Evolutionary conservation across 306 rosid species (phyloP).

Genomic region (Rubus idaeus): DNA sequence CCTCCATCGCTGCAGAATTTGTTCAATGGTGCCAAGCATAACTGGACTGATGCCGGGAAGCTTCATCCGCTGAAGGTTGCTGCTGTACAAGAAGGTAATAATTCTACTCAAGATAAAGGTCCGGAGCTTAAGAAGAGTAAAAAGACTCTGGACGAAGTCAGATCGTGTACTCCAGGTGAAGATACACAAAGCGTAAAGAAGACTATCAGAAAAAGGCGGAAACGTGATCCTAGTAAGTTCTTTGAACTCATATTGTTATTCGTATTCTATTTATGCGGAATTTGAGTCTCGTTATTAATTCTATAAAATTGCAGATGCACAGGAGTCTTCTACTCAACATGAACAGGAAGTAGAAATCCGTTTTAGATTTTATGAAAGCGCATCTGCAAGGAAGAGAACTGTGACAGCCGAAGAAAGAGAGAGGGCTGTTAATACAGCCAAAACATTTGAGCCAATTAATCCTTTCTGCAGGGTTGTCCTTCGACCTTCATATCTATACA

Average conservation of each 20-base stretch:
- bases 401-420: conserved; percentile 98
- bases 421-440: conserved; percentile 70
- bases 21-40: conserved; percentile 72
- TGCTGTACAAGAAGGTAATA: conserved; percentile 40
- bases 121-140: conserved; percentile 68
- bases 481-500: conserved; percentile 90
- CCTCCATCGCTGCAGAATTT: conserved; percentile 69
- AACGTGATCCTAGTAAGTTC: conserved; percentile 53
- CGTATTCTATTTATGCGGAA: conserved; percentile 4
- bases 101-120: conserved; percentile 53
- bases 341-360: conserved; percentile 75
- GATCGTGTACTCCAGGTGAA: conserved; percentile 46
- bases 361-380: conserved; percentile 87
- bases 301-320: conserved; percentile 52
- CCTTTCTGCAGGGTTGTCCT: conserved; percentile 95
- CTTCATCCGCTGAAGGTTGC: conserved; percentile 41
- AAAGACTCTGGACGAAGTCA: conserved; percentile 64
- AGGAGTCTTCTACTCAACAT: conserved; percentile 53
- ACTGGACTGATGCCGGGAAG: conserved; percentile 62
- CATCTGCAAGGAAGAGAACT: conserved; percentile 95
- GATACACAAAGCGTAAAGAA: conserved; percentile 44
- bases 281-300: conserved; percentile 22
- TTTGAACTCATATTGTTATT: conserved; percentile 12
- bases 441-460: conserved; percentile 80
- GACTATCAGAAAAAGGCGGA: conserved; percentile 62